These are phyloP conservation scores for Rhodotorula babjevae DNA, from an alignment of 768 basidiomycete genomes.

Conservation along the genomic window DNA sequence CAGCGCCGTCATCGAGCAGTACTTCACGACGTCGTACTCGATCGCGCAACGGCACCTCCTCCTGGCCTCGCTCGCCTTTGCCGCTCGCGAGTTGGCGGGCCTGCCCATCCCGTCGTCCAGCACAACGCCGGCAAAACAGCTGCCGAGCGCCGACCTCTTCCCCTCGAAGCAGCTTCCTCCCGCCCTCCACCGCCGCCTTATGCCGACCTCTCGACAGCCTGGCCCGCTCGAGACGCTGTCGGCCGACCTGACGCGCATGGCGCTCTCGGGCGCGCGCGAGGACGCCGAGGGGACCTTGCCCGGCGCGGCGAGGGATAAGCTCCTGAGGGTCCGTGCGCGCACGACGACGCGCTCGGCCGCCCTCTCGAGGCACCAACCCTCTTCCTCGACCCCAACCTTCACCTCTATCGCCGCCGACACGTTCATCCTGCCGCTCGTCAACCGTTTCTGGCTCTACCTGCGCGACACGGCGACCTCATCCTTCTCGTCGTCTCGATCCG, in stretches of 20 bases:
- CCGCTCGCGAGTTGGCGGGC: slow-evolving; percentile 73
- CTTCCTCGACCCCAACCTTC: slow-evolving; percentile 47
- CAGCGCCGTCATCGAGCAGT: slow-evolving; percentile 82
- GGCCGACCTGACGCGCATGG: slow-evolving; percentile 59
- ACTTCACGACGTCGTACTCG: slow-evolving; percentile 90
- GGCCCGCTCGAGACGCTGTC: slow-evolving; percentile 59
- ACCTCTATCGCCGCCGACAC: slow-evolving; percentile 70
- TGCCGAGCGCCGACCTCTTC: slow-evolving; percentile 50
- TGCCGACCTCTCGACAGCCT: slow-evolving; percentile 46
- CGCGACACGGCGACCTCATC: slow-evolving; percentile 69
- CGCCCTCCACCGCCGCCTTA: slow-evolving; percentile 65
- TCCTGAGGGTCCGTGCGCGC: slow-evolving; percentile 57
- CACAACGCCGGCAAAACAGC: neutral
- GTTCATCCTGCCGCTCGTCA: slow-evolving; percentile 84
- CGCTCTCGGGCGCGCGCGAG: slow-evolving; percentile 61
- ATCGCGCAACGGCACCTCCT: slow-evolving; percentile 76
- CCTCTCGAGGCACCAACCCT: too few relatives aligned
- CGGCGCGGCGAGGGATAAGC: slow-evolving; percentile 65
- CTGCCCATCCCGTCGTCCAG: slow-evolving; percentile 41
- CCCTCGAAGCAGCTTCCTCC: slow-evolving; percentile 76
- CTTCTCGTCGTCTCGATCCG: slow-evolving; percentile 50
- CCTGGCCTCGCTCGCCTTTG: slow-evolving; percentile 77
- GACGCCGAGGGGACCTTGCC: slow-evolving; percentile 58
- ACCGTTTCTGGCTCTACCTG: slow-evolving; percentile 92
- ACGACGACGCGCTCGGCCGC: slow-evolving; percentile 20